phyloP scores from a whole-genome alignment of 2,329 filamentous ascomycete genomes.

The Aspergillus felis region DNA sequence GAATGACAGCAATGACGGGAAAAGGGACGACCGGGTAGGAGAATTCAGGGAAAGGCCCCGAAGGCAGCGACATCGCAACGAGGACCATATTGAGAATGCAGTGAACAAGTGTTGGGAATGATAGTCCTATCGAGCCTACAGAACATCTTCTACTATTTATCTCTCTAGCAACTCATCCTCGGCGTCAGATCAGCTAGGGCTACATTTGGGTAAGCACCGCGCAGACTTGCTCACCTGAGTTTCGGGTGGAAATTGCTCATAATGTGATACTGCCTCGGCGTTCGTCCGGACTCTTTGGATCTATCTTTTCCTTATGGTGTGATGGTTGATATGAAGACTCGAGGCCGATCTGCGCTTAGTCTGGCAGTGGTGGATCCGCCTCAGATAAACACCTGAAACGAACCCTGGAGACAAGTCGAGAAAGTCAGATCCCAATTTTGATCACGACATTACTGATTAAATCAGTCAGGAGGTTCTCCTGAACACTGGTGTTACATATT shows the following conservation, averaged over 20 bases:
- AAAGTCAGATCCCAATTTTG: background rate
- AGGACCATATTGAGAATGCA: background rate
- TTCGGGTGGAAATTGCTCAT: background rate
- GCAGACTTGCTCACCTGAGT: background rate
- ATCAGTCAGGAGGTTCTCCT: background rate
- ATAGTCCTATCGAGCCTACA: background rate
- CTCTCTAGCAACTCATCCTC: background rate
- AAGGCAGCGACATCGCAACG: slow-evolving; percentile 8
- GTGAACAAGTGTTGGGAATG: background rate
- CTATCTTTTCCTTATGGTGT: no score
- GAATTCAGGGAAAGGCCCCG: slow-evolving; percentile 1
- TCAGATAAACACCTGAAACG: background rate
- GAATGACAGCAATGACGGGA: slow-evolving; percentile 6
- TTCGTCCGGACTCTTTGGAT: background rate
- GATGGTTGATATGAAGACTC: no score
- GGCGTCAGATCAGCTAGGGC: background rate
- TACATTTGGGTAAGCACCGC: background rate
- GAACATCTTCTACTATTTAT: background rate
- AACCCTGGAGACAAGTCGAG: background rate
- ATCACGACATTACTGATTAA: background rate
- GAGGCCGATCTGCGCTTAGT: background rate
- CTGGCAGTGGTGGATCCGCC: background rate
- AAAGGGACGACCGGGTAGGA: slow-evolving; percentile 4
- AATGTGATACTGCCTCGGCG: background rate
- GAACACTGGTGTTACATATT: background rate